Conservation (phyloP, 2,329 filamentous ascomycete species). For the Penicillium concentricum region DNA sequence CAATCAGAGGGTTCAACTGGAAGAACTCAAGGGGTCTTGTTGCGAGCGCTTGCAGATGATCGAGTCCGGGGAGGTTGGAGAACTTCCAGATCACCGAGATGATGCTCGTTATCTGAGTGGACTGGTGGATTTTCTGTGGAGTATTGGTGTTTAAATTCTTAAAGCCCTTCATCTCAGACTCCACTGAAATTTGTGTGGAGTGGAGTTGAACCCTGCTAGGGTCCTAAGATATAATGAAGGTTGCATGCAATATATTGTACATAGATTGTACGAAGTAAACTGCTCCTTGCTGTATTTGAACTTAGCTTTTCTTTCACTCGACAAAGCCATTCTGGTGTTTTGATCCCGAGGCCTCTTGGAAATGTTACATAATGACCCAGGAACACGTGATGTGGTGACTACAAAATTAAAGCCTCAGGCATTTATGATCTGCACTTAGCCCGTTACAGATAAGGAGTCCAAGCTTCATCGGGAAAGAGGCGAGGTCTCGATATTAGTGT, state of each 20-base stretch:
- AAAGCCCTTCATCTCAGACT: neutral
- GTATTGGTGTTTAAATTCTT: neutral
- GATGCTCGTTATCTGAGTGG: neutral
- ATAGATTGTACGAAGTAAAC: too few relatives aligned
- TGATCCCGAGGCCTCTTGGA: neutral
- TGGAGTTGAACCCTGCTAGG: conserved; percentile 1
- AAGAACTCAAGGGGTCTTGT: neutral
- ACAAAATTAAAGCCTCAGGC: neutral
- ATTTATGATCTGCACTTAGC: neutral
- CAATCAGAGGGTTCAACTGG: conserved; percentile 13
- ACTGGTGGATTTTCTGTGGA: conserved; percentile 1
- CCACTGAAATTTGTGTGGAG: conserved; percentile 4
- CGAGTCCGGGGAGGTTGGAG: neutral
- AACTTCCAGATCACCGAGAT: neutral
- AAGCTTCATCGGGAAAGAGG: neutral
- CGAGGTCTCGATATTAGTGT: too few relatives aligned
- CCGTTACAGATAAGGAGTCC: too few relatives aligned
- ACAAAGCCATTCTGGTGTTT: neutral
- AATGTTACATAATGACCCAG: neutral
- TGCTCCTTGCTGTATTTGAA: neutral
- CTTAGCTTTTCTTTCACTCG: neutral
- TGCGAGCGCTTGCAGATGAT: neutral
- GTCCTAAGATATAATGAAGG: neutral
- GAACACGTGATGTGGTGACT: neutral
- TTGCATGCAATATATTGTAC: neutral